Percentiles rank a stretch among this genome's conserved stretches.
Conservation (phyloP, 129 eudicot genomes). For the Calendula officinalis region DNA sequence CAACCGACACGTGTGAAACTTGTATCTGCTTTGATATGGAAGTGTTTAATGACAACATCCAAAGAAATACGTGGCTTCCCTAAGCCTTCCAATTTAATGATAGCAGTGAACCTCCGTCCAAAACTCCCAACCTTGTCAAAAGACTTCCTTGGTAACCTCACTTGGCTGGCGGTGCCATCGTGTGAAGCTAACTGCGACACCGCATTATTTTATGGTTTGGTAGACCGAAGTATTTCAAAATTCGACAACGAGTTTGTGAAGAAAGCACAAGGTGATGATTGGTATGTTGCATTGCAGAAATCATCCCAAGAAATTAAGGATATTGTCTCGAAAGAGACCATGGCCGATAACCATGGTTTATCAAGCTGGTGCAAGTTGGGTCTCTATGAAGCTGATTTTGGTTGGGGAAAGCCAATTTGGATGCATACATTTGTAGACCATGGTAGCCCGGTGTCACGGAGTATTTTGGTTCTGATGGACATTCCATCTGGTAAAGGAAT, state of each 20-base stretch:
- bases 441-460: slow-evolving; percentile 20
- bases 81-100: slow-evolving; percentile 31
- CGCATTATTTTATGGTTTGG: slow-evolving; percentile 27
- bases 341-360: slow-evolving; percentile 25
- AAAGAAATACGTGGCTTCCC: slow-evolving; percentile 13
- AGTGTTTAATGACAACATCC: slow-evolving; percentile 18
- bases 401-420: slow-evolving; percentile 62
- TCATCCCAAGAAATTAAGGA: slow-evolving; percentile 27
- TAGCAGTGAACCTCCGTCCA: slow-evolving; percentile 34
- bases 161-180: slow-evolving; percentile 40
- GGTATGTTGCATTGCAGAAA: slow-evolving; percentile 17
- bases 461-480: slow-evolving; percentile 40
- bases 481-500: slow-evolving; percentile 41
- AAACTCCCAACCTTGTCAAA: neutral
- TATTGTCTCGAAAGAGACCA: slow-evolving; percentile 24
- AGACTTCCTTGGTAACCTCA: slow-evolving; percentile 33
- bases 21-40: slow-evolving; percentile 39
- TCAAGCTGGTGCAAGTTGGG: slow-evolving; percentile 54
- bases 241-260: slow-evolving; percentile 39
- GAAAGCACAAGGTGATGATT: slow-evolving; percentile 29
- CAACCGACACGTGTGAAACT: slow-evolving; percentile 28
- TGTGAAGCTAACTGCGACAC: neutral
- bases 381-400: slow-evolving; percentile 49
- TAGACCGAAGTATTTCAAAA: slow-evolving; percentile 20
- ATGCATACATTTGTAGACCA: slow-evolving; percentile 30